Percentiles rank a stretch among this genome's conserved stretches.
These are phyloP conservation scores for Mimosa bimucronata DNA, from an alignment of 306 rosid genomes.

Conservation along the genomic window DNA sequence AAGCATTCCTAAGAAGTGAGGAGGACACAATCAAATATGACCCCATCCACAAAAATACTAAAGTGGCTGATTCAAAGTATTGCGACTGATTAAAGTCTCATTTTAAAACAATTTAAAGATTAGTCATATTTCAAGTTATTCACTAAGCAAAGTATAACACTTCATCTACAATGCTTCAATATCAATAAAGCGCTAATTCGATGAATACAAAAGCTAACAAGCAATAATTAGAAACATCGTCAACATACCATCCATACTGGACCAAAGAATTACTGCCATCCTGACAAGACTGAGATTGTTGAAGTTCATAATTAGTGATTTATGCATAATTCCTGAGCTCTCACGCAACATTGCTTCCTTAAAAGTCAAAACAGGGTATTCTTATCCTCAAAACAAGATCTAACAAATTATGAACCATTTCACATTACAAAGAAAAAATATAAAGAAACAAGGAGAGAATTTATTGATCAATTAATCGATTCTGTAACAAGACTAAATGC, in stretches of 20 bases:
- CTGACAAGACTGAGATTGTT: neutral
- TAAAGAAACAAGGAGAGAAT: neutral
- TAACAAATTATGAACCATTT: neutral
- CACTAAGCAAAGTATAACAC: neutral
- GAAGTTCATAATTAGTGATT: neutral
- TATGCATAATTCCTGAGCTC: neutral
- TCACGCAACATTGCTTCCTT: neutral
- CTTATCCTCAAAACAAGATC: too few species aligned
- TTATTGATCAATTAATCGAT: neutral
- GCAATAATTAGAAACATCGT: neutral
- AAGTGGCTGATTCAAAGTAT: neutral
- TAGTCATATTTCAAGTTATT: neutral
- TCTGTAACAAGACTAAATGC: neutral
- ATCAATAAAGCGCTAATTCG: neutral
- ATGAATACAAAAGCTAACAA: neutral
- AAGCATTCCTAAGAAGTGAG: constrained; percentile 58
- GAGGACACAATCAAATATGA: constrained; percentile 28
- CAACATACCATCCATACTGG: neutral
- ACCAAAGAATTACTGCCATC: neutral
- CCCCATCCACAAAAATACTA: constrained; percentile 9
- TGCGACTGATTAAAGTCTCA: neutral
- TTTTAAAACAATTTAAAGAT: constrained; percentile 10
- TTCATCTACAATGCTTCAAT: neutral
- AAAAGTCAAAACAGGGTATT: neutral
- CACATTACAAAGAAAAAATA: neutral